phyloP scores from a whole-genome alignment of 225 moss, liverwort and hornwort genomes.

The Straminergon stramineum region DNA sequence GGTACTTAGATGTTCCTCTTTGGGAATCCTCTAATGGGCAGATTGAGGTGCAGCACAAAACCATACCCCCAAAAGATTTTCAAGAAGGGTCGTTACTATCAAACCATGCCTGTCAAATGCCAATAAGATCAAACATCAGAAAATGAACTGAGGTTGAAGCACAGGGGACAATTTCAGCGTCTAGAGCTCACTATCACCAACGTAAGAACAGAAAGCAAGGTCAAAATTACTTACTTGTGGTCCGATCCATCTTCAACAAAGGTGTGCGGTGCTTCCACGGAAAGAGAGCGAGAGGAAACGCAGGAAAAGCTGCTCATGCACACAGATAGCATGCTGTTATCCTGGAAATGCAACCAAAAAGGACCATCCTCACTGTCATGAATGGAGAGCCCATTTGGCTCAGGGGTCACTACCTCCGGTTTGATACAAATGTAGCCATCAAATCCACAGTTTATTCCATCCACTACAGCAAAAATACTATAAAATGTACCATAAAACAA shows the following conservation, averaged over 20 bases:
- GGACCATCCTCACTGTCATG: constrained; percentile 38
- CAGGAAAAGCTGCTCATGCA: constrained; percentile 83
- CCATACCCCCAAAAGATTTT: constrained; percentile 70
- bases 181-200: not conserved
- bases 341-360: constrained; percentile 60
- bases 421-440: not conserved
- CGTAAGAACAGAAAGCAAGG: not conserved
- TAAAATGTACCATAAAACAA: not conserved
- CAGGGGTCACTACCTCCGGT: not conserved
- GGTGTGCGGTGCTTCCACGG: constrained; percentile 80
- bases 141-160: not conserved
- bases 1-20: not conserved
- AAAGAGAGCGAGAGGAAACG: constrained; percentile 76
- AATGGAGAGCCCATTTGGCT: not conserved
- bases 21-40: not conserved
- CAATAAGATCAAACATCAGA: not conserved
- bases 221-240: constrained; percentile 39
- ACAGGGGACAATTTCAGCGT: not conserved
- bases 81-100: constrained; percentile 60
- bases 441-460: not conserved
- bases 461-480: not conserved
- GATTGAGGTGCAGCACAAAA: constrained; percentile 13
- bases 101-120: constrained; percentile 58
- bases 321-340: constrained; percentile 78
- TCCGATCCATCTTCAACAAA: constrained; percentile 68